Evolutionary conservation across 345 rosid species (phyloP).

Genomic region (Carallia pectinifolia): DNA sequence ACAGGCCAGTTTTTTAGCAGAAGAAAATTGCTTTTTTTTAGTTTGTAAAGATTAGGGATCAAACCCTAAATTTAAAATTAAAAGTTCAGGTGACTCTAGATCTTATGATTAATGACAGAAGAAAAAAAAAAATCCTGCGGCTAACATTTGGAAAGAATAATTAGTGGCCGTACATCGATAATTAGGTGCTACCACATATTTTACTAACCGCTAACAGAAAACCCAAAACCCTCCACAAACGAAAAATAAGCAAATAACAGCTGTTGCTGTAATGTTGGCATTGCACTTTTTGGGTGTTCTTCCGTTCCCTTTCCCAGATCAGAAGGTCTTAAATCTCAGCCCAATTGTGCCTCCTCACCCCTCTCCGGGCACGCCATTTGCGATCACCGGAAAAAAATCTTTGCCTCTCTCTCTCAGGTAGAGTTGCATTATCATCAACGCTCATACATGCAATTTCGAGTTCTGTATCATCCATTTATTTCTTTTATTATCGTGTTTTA

Average conservation of each 20-base stretch:
- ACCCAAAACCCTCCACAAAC: not conserved
- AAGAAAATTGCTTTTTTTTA: not conserved
- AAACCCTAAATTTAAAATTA: too few species aligned
- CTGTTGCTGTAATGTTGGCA: not conserved
- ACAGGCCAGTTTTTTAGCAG: not conserved
- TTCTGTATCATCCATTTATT: not conserved
- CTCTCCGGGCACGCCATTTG: not conserved
- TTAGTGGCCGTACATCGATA: slow-evolving; percentile 11
- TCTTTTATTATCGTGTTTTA: not conserved
- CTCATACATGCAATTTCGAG: not conserved
- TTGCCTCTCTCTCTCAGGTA: not conserved
- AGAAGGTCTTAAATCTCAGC: not conserved
- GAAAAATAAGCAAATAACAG: not conserved
- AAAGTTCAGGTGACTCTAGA: too few species aligned
- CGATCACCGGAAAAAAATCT: not conserved
- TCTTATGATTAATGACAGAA: too few species aligned
- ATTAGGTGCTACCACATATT: slow-evolving; percentile 13
- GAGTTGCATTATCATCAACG: not conserved
- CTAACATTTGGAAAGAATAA: not conserved
- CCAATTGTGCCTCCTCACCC: not conserved
- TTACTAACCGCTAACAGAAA: slow-evolving; percentile 8
- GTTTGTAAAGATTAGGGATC: too few species aligned
- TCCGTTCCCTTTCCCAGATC: not conserved
- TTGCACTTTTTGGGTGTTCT: not conserved
- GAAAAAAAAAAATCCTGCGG: too few species aligned